phyloP scores from a whole-genome alignment of 352 stramenopile species.

The Pythium volutum region DNA sequence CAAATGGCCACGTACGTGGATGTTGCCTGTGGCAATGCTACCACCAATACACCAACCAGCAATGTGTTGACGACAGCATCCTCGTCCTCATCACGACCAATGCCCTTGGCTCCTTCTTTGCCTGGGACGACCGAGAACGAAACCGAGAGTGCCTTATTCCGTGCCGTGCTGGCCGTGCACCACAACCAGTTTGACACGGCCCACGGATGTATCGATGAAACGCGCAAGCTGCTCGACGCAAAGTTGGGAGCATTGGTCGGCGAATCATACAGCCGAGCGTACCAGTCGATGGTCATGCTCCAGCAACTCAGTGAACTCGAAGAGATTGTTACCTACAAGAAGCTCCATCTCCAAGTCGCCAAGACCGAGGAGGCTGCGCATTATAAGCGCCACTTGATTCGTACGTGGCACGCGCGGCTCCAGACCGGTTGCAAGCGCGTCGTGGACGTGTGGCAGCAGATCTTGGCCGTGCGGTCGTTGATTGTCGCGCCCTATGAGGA shows the following conservation, averaged over 20 bases:
- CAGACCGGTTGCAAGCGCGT: constrained; percentile 84
- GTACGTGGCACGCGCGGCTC: constrained; percentile 82
- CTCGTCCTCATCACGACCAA: not conserved
- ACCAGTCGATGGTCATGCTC: constrained; percentile 96
- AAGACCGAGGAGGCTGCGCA: constrained; percentile 72
- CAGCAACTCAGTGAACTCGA: constrained; percentile 97
- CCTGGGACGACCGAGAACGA: constrained; percentile 15
- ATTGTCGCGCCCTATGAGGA: constrained; percentile 89
- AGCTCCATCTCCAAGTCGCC: constrained; percentile 59
- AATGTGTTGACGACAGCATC: not conserved
- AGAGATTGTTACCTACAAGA: constrained; percentile 86
- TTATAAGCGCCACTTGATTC: constrained; percentile 81
- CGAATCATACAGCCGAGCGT: constrained; percentile 97
- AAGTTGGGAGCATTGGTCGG: constrained; percentile 96
- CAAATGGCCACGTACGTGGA: constrained; percentile 79
- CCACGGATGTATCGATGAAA: constrained; percentile 92
- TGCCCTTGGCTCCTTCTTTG: not conserved
- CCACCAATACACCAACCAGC: not conserved
- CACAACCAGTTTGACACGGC: constrained; percentile 92
- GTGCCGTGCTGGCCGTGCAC: constrained; percentile 92
- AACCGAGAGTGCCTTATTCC: constrained; percentile 47
- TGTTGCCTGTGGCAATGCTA: constrained; percentile 33
- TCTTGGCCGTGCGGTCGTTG: constrained; percentile 95
- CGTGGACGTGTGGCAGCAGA: constrained; percentile 94
- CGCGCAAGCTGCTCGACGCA: constrained; percentile 94